Evolutionary conservation across 306 rosid species (phyloP), one percentile per base, ranked within the genome.

Genomic region (Fragaria vesca): DNA sequence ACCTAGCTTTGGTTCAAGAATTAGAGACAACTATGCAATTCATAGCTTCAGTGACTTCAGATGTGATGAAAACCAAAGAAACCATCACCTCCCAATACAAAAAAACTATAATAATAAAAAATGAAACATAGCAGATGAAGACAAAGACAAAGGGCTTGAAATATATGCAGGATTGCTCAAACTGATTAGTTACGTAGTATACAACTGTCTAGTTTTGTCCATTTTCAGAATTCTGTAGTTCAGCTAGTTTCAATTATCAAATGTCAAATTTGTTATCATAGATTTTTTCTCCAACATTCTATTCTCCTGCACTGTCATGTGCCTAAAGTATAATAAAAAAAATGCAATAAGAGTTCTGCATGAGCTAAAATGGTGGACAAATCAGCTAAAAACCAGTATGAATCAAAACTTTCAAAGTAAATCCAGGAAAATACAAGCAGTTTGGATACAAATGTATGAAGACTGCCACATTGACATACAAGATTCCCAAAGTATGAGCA

Each of bases 401-500:
- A 34, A 5, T 72, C 20, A 1, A 6, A 3, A 55, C 66, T 36
- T 38, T n/a, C 20, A 38, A 6, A 36, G 15, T 4, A 3, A 54
- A 2, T 26, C 13, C 12, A 72, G 34, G 50, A 72, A 36, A 72
- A 20, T 12, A 57, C 30, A 68, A 18, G 62, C 24, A 32, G 28
- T 16, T 63, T 47, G 60, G 5, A 63, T 18, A 47, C 36, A 63
- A 75, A 9, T 30, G 17, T 65, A 26, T 18, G 50, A 26, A 28
- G 71, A 16, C 9, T 13, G 38, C 5, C 55, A 36, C 16, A 66
- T 9, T 43, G 67, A 51, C 43, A 3, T 67, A 58, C 13, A 36
- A 74, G 72, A 48, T 62, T 74, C 21, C 24, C 51, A 67, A 73
- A 30, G 8, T 6, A 38, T 57, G 16, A 79, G 71, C 46, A 72